Evolutionary conservation across 306 rosid species (phyloP), one percentile per base, ranked within the genome.

Genomic region (Fragaria iinumae): DNA sequence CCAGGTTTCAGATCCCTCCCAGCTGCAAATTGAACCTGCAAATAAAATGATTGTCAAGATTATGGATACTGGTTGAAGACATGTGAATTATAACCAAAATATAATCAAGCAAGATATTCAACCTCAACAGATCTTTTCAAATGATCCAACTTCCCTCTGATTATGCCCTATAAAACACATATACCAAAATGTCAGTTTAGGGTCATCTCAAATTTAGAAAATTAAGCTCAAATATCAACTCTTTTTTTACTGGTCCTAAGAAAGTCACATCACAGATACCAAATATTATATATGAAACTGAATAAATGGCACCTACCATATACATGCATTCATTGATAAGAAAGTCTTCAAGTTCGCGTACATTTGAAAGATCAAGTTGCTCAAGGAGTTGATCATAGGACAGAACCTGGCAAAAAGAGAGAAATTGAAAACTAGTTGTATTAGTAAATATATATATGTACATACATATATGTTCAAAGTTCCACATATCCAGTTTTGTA

Each of bases 111-210:
- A 62, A 47, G 27, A 20, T 43, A 62, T 62, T 20, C 44, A 74
- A 75, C 78, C 78, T 75, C 71, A 2, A 75, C 49, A 27, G 78
- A 75, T 75, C 78, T 62, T 75, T 20, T 75, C 69, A 75, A 62
- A 63, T 75, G 78, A 62, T 75, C 78, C 71, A 75, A 34, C 60
- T 75, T 75, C 70, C 78, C 78, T 32, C 63, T 75, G 78, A 75
- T 66, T 5, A 75, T 75, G 71, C 78, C 78, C 78, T 74, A 45
- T 18, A 18, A 62, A 3, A 74, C 69, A 60, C 18, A 11, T 27
- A 45, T 4, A 63, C 44, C 6, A 73, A 53, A 53, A 64, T 8
- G 23, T 41, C 12, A 5, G 47, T 17, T 27, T 1, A 39, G 27
- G 1, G 41, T 20, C 45, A 16, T 41, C 36, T 73, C 32, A 73